Evolutionary conservation across 78 protist species (phyloP).

Genomic region (Isochrysis galbana): DNA sequence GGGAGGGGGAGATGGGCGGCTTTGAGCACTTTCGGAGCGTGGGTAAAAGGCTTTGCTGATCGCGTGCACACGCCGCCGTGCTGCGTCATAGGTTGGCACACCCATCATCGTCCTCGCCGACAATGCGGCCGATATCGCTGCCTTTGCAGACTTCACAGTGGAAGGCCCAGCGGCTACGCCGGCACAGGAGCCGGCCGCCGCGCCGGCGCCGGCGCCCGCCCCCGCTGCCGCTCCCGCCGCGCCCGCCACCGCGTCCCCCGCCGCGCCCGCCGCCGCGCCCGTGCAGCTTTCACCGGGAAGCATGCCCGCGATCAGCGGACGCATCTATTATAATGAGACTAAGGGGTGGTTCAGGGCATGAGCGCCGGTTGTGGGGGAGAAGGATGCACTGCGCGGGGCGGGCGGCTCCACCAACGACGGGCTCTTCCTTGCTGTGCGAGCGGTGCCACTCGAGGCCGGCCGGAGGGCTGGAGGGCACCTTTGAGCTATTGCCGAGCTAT

Average conservation of each 20-base stretch:
- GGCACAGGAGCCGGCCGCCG: background rate
- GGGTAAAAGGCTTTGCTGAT: no score
- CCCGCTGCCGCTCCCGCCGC: background rate
- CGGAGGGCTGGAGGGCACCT: no score
- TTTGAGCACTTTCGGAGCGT: no score
- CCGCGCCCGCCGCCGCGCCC: background rate
- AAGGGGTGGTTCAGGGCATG: background rate
- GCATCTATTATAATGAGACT: background rate
- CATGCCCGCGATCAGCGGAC: background rate
- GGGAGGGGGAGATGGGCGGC: no score
- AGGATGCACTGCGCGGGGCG: no score
- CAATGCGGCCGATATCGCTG: background rate
- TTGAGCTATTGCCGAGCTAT: no score
- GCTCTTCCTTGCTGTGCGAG: no score
- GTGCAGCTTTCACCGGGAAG: background rate
- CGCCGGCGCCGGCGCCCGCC: background rate
- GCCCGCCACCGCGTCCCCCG: background rate
- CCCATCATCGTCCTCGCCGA: background rate
- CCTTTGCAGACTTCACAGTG: conserved; percentile 28
- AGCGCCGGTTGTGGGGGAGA: no score
- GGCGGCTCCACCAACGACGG: no score
- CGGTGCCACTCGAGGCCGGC: no score
- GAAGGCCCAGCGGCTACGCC: background rate
- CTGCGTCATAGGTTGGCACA: no score
- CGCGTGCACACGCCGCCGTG: no score